Conservation (phyloP, 176 grass and related monocot genomes). For the Carex myosuroides region DNA sequence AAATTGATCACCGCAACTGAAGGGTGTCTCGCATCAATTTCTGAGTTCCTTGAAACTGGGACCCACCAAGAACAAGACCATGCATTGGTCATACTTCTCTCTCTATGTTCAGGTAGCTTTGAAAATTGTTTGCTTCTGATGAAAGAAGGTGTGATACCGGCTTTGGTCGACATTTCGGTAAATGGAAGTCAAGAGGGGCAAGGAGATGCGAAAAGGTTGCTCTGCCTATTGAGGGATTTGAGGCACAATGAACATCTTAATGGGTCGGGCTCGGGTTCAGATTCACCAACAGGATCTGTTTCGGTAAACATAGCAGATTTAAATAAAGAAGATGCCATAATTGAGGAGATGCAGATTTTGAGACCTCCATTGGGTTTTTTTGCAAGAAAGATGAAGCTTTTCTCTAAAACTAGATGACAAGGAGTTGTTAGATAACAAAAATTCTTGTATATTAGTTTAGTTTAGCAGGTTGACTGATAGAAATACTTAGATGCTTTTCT, state of each 20-base stretch:
- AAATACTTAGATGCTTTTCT: slow-evolving; percentile 58
- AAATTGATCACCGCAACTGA: slow-evolving; percentile 39
- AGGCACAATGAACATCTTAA: slow-evolving; percentile 39
- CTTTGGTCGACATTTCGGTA: slow-evolving; percentile 70
- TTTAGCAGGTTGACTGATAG: slow-evolving; percentile 31
- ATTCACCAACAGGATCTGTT: slow-evolving; percentile 29
- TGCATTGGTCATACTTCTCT: slow-evolving; percentile 51
- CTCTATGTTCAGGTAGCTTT: slow-evolving; percentile 46
- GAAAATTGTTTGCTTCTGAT: slow-evolving; percentile 69
- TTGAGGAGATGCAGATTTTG: slow-evolving; percentile 22
- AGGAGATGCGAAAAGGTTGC: slow-evolving; percentile 47
- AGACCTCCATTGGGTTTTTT: slow-evolving; percentile 62
- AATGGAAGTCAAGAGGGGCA: slow-evolving; percentile 67
- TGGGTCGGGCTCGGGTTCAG: slow-evolving; percentile 23
- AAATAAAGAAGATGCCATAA: slow-evolving; percentile 22
- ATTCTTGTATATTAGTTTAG: slow-evolving; percentile 37
- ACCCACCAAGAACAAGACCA: slow-evolving; percentile 53
- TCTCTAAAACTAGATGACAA: slow-evolving; percentile 47
- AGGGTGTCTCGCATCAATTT: slow-evolving; percentile 52
- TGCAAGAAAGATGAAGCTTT: slow-evolving; percentile 51
- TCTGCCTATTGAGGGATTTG: slow-evolving; percentile 67
- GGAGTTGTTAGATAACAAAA: slow-evolving; percentile 14
- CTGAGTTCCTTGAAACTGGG: slow-evolving; percentile 66
- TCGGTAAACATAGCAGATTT: slow-evolving; percentile 19
- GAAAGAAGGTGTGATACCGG: slow-evolving; percentile 89